A percentile compares a stretch with the other conserved stretches of the same genome.
phyloP scores from a whole-genome alignment of 371 early-diverging fungal species.

The Smittium culicis region DNA sequence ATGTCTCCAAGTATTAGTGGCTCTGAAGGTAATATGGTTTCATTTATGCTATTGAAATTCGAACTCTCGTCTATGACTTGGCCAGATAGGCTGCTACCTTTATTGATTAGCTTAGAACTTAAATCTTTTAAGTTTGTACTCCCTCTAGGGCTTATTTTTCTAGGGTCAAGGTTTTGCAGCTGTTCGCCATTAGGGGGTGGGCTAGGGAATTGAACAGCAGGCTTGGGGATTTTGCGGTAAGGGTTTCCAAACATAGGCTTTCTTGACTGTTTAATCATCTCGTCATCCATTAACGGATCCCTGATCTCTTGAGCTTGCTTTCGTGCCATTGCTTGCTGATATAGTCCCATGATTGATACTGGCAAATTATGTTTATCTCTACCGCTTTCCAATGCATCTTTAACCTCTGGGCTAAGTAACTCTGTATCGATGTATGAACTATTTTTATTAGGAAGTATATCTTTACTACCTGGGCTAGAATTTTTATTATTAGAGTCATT shows the following conservation, averaged over 20 bases:
- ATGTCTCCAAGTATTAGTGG: slow-evolving; percentile 17
- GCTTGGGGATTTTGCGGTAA: slow-evolving; percentile 29
- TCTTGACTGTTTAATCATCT: slow-evolving; percentile 32
- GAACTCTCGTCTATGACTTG: not conserved
- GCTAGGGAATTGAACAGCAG: slow-evolving; percentile 16
- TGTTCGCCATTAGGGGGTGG: slow-evolving; percentile 23
- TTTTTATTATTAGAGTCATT: not conserved
- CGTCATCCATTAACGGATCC: slow-evolving; percentile 49
- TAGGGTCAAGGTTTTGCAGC: slow-evolving; percentile 14
- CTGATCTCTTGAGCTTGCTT: slow-evolving; percentile 36
- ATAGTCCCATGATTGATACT: slow-evolving; percentile 50
- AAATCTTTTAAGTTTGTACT: too few relatives aligned
- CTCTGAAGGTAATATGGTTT: not conserved
- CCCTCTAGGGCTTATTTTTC: not conserved
- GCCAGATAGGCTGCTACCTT: not conserved
- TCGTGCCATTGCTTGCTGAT: slow-evolving; percentile 36
- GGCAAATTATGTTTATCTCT: slow-evolving; percentile 38
- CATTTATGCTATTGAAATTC: not conserved
- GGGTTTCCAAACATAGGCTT: slow-evolving; percentile 59
- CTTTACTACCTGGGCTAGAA: not conserved
- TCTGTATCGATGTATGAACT: not conserved
- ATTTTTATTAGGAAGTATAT: not conserved
- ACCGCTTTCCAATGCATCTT: not conserved
- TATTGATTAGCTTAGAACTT: not conserved
- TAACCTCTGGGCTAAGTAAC: not conserved